Base-by-base conservation (phyloP, 441 rosid genomes). In the Bocquillonia castaneifolia region DNA sequence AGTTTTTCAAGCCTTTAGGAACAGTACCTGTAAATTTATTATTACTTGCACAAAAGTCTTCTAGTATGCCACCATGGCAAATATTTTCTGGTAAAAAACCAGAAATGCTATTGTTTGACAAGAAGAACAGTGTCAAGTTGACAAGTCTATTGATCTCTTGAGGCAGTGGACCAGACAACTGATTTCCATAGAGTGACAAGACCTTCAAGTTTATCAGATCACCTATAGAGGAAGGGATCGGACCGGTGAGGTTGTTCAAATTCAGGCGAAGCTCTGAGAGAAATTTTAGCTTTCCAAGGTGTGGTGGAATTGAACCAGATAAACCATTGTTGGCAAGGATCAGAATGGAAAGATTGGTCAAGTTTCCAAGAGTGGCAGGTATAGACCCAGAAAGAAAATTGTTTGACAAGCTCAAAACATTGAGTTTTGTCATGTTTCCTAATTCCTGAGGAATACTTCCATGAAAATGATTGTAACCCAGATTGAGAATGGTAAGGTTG, bases 1-100 rank as follows among this genome's bases (percentile, higher is more conserved):
- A 81, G 68, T 71, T 76, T 54, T 70, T 78, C 73, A 81, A 58
- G 34, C 76, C 67, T 66, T 74, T n/a, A 0, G 84, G 80, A 18
- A 76, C 47, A 9, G 70, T 55, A 39, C 85, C 81, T 1, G 61
- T 68, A 73, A 81, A 72, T 20, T 18, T 53, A 58, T 81, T 81
- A 60, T 69, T 69, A 10, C 63, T 36, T 8, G 66, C 77, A 48
- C 54, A 60, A 26, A 81, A 71, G 26, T 59, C 52, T 42, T 48
- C 29, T 3, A 82, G 73, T 18, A 42, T 52, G 26, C 78, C 72
- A 20, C 79, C 78, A 25, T 59, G 64, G 45, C 83, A 80, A 18
- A 78, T 32, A 10, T 77, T 48, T 20, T 68, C 50, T 18, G 83
- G 79, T n/a, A 81, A 58, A 15, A 22, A 22, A 8, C 82, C 81